These are phyloP conservation scores for Falciphora oryzae DNA, from an alignment of 2,329 filamentous ascomycete genomes.

Conservation along the genomic window DNA sequence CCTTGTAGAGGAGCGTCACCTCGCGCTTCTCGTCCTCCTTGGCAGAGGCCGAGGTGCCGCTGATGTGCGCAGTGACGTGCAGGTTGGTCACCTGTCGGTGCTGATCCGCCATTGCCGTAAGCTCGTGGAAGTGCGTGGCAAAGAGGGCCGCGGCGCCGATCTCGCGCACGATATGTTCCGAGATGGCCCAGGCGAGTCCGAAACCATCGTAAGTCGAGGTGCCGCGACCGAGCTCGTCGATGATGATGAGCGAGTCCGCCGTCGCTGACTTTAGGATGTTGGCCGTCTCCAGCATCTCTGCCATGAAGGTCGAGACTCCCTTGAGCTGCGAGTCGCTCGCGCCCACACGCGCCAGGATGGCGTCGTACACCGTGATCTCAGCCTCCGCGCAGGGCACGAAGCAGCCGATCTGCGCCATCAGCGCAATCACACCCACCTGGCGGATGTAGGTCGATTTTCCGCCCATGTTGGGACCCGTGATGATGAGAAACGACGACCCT, in stretches of 20 bases:
- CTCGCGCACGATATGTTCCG: conserved; percentile 92
- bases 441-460: conserved; percentile 98
- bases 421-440: conserved; percentile 90
- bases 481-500: conserved; percentile 85
- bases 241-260: conserved; percentile 92
- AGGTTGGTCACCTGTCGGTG: conserved; percentile 87
- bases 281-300: conserved; percentile 97
- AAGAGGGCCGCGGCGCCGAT: conserved; percentile 94
- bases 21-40: conserved; percentile 57
- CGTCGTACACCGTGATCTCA: conserved; percentile 93
- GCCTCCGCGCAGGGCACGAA: conserved; percentile 91
- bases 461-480: conserved; percentile 98
- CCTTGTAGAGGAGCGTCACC: conserved; percentile 94
- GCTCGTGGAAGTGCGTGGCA: conserved; percentile 96
- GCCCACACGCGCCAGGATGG: conserved; percentile 90
- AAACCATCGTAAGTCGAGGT: conserved; percentile 99
- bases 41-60: conserved; percentile 32
- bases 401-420: conserved; percentile 95
- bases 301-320: conserved; percentile 98
- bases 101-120: conserved; percentile 83
- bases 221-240: conserved; percentile 92
- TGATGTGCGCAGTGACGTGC: conserved; percentile 93
- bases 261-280: conserved; percentile 98
- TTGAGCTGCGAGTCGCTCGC: conserved; percentile 96
- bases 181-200: conserved; percentile 98